These are phyloP conservation scores for Lentinula lateritia DNA, from an alignment of 768 basidiomycete genomes.

Conservation along the genomic window DNA sequence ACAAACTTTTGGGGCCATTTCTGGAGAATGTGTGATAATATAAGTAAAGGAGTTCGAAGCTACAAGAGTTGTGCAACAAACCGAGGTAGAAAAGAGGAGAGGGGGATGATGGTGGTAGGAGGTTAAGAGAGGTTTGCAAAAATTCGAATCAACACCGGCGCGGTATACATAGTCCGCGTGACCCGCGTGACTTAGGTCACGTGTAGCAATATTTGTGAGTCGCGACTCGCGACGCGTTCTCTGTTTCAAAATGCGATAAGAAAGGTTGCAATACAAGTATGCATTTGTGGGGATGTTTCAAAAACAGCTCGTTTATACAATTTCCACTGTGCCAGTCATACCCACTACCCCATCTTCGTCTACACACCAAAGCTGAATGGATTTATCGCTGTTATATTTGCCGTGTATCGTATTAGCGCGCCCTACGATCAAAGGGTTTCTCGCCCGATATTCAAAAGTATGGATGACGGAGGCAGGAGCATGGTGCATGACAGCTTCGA, in stretches of 20 bases:
- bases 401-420: constrained; percentile 31
- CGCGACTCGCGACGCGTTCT: background rate
- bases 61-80: background rate
- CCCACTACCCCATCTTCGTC: constrained; percentile 23
- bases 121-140: constrained; percentile 2
- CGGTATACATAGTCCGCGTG: background rate
- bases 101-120: constrained; percentile 13
- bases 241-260: too few species aligned
- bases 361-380: constrained; percentile 34
- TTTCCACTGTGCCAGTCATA: constrained; percentile 49
- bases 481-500: constrained; percentile 53
- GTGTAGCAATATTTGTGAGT: background rate
- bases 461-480: constrained; percentile 41
- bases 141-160: constrained; percentile 1
- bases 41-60: background rate
- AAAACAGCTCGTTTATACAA: background rate
- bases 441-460: constrained; percentile 56
- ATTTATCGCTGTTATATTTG: constrained; percentile 21
- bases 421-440: constrained; percentile 44
- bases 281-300: background rate
- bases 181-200: background rate
- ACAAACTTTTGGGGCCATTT: constrained; percentile 13
- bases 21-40: background rate
- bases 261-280: too few species aligned
- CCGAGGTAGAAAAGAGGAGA: constrained; percentile 7